Evolutionary conservation across 1,284 basidiomycete genomes (phyloP).

Genomic region (Malassezia dermatis): DNA sequence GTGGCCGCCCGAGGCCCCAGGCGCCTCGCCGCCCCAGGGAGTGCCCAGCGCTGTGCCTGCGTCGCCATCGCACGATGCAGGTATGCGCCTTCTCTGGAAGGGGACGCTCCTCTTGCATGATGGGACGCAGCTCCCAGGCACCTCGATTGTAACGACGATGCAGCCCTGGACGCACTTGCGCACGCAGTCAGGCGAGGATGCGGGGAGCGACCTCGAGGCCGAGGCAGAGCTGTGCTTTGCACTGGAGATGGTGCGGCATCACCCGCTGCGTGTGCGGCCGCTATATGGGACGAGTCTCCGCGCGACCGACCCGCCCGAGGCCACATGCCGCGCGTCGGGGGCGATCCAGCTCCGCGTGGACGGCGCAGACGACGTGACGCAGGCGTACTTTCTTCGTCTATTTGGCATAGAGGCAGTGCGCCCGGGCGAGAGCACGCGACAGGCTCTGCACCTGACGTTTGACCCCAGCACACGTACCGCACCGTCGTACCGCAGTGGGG

Average conservation of each 20-base stretch:
- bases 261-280: constrained; percentile 22
- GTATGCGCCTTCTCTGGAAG: constrained; percentile 25
- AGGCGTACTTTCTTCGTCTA: constrained; percentile 30
- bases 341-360: constrained; percentile 12
- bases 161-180: constrained; percentile 25
- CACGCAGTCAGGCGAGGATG: neutral
- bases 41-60: neutral
- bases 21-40: neutral
- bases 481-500: constrained; percentile 2
- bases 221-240: constrained; percentile 41
- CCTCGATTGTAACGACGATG: constrained; percentile 34
- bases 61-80: neutral
- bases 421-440: constrained; percentile 8
- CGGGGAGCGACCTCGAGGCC: constrained; percentile 9
- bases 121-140: constrained; percentile 32
- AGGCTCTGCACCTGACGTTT: constrained; percentile 2
- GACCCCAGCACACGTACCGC: constrained; percentile 2
- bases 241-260: constrained; percentile 42
- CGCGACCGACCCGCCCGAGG: neutral
- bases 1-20: neutral
- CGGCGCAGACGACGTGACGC: constrained; percentile 31
- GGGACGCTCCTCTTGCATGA: constrained; percentile 33
- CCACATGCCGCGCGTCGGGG: constrained; percentile 13
- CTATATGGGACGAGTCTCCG: neutral
- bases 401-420: constrained; percentile 24